Evolutionary conservation across 1,284 basidiomycete genomes (phyloP).

Genomic region (Irpex sp.): DNA sequence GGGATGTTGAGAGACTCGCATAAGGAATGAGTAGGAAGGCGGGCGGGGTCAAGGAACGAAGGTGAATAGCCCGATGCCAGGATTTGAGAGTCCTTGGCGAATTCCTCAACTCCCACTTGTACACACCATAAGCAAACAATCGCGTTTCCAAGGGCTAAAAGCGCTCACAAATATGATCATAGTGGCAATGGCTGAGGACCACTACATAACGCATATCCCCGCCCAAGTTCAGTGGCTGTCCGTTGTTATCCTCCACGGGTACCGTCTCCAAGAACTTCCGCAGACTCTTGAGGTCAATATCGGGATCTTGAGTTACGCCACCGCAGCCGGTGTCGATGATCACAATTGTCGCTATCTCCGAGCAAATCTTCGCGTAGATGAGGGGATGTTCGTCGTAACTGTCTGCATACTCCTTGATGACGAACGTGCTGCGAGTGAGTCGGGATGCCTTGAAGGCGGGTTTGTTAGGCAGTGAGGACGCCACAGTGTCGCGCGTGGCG

Average conservation of each 20-base stretch:
- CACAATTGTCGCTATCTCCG: constrained; percentile 35
- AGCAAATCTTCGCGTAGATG: constrained; percentile 45
- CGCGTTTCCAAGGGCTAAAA: too few relatives aligned
- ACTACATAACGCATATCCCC: constrained; percentile 40
- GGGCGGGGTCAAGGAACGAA: constrained; percentile 34
- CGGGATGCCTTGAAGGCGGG: constrained; percentile 38
- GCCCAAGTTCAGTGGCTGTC: constrained; percentile 36
- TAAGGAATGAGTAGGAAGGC: constrained; percentile 38
- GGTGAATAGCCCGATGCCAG: constrained; percentile 41
- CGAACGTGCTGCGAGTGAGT: constrained; percentile 42
- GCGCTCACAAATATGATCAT: constrained; percentile 49
- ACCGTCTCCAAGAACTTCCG: constrained; percentile 45
- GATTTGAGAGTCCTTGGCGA: constrained; percentile 40
- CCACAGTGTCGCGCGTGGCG: background rate
- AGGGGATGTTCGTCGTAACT: constrained; percentile 46
- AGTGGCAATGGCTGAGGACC: constrained; percentile 49
- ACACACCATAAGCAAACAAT: background rate
- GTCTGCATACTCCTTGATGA: constrained; percentile 47
- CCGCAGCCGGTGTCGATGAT: constrained; percentile 53
- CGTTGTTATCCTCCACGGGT: constrained; percentile 36
- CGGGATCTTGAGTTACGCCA: constrained; percentile 34
- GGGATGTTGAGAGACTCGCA: constrained; percentile 36
- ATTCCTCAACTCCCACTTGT: constrained; percentile 44
- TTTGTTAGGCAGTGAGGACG: background rate
- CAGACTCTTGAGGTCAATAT: constrained; percentile 37